Evolutionary conservation across 495 filamentous ascomycete genomes (phyloP).

Genomic region (Darksidea phi): DNA sequence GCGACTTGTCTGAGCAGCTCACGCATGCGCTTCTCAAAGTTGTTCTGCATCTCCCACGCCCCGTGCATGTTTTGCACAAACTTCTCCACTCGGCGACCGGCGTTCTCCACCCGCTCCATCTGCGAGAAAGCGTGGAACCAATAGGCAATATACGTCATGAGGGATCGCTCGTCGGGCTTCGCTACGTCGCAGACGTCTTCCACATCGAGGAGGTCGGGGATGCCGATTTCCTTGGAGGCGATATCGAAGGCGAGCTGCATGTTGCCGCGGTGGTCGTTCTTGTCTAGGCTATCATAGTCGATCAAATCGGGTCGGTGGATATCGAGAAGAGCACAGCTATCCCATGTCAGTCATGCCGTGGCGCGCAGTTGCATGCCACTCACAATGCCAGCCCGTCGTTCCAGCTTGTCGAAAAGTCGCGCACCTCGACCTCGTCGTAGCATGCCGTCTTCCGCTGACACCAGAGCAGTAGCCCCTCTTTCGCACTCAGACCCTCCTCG

Average conservation of each 20-base stretch:
- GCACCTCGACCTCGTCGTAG: conserved; percentile 92
- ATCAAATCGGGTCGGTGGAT: conserved; percentile 97
- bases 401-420: conserved; percentile 93
- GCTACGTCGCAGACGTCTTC: conserved; percentile 97
- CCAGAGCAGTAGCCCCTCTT: conserved; percentile 93
- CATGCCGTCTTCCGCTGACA: conserved; percentile 98
- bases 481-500: conserved; percentile 94
- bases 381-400: conserved; percentile 92
- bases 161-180: conserved; percentile 88
- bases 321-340: conserved; percentile 82
- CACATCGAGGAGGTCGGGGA: conserved; percentile 91
- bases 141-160: conserved; percentile 99
- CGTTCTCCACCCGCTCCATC: conserved; percentile 96
- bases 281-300: conserved; percentile 91
- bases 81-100: conserved; percentile 93
- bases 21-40: conserved; percentile 84
- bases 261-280: conserved; percentile 90
- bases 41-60: conserved; percentile 99
- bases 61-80: conserved; percentile 98
- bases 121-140: conserved; percentile 99
- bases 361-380: conserved; percentile 9
- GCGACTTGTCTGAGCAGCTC: conserved; percentile 72
- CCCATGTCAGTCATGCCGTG: conserved; percentile 7
- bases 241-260: conserved; percentile 98
- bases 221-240: conserved; percentile 92